Evolutionary conservation across 257 asterid genomes (phyloP).

Genomic region (Gentiana dahurica): DNA sequence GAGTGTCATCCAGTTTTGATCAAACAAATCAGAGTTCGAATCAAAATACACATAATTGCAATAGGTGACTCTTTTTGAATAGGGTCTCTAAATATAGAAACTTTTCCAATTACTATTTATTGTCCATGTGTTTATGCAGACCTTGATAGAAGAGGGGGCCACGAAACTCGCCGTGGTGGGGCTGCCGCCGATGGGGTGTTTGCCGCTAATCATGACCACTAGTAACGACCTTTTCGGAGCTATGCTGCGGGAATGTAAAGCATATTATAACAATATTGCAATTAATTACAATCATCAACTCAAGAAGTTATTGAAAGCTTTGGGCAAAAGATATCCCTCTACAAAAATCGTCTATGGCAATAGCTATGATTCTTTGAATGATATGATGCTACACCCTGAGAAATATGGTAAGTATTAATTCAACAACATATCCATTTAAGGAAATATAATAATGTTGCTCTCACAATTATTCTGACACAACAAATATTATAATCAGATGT

Average conservation of each 20-base stretch:
- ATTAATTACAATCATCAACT: constrained; percentile 45
- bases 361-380: constrained; percentile 30
- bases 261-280: constrained; percentile 25
- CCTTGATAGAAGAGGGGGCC: constrained; percentile 43
- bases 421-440: too few species aligned
- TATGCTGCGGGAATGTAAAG: constrained; percentile 39
- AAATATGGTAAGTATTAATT: constrained; percentile 31
- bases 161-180: constrained; percentile 36
- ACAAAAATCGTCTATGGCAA: constrained; percentile 26
- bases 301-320: constrained; percentile 16
- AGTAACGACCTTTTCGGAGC: constrained; percentile 12
- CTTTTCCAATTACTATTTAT: too few species aligned
- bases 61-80: too few species aligned
- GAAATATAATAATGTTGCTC: too few species aligned
- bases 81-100: too few species aligned
- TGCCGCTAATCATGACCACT: constrained; percentile 49
- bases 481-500: too few species aligned
- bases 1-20: too few species aligned
- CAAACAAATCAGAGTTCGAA: too few species aligned
- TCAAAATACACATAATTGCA: too few species aligned
- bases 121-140: constrained; percentile 18
- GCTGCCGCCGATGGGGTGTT: constrained; percentile 68
- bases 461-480: too few species aligned
- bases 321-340: constrained; percentile 2
- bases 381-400: constrained; percentile 36